Evolutionary conservation across 2,329 filamentous ascomycete species (phyloP).

Genomic region (Calonectria pauciramosa): DNA sequence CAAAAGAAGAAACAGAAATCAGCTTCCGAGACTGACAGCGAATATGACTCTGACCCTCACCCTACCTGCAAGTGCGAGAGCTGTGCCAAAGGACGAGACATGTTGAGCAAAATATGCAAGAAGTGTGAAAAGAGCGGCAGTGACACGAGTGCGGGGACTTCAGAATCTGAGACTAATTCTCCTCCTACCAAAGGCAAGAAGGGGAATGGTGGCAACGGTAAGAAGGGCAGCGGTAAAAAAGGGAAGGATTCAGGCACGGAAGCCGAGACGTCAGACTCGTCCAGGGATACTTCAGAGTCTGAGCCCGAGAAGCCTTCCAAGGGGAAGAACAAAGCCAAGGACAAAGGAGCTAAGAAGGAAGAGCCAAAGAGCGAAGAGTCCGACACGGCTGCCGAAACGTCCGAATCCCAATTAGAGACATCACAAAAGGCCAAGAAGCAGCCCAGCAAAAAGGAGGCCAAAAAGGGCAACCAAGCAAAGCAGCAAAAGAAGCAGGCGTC

Average conservation of each 20-base stretch:
- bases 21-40: conserved; percentile 40
- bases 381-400: conserved; percentile 26
- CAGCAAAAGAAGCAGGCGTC: conserved; percentile 30
- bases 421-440: conserved; percentile 35
- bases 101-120: conserved; percentile 40
- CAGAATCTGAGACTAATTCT: conserved; percentile 41
- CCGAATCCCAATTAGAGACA: conserved; percentile 33
- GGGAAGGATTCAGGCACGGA: conserved; percentile 41
- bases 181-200: conserved; percentile 32
- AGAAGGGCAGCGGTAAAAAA: conserved; percentile 40
- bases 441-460: conserved; percentile 28
- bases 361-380: conserved; percentile 32
- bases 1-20: conserved; percentile 34
- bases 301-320: conserved; percentile 32
- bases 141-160: conserved; percentile 25
- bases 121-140: conserved; percentile 30
- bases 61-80: conserved; percentile 46
- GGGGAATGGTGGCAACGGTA: conserved; percentile 28
- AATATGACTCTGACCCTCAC: conserved; percentile 51
- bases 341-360: conserved; percentile 29
- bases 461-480: conserved; percentile 30
- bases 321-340: conserved; percentile 29
- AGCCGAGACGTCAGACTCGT: conserved; percentile 41
- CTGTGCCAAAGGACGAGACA: conserved; percentile 41
- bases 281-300: conserved; percentile 36